Conservation (phyloP, 108 stramenopile genomes). For the Chaetoceros muelleri region DNA sequence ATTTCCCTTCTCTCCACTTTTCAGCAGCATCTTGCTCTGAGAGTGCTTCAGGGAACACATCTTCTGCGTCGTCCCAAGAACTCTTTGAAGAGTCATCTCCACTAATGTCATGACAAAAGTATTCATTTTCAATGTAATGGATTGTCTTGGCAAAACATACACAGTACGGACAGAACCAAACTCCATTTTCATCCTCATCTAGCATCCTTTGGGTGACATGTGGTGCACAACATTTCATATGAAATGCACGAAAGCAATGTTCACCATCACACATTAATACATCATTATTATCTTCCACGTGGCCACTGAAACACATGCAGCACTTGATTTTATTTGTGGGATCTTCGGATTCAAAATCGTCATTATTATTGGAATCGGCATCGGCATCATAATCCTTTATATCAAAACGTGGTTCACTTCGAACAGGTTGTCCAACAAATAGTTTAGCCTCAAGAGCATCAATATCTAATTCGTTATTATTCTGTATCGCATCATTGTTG, state of each 20-base stretch:
- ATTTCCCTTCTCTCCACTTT: constrained; percentile 35
- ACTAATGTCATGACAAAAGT: constrained; percentile 10
- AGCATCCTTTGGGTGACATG: constrained; percentile 30
- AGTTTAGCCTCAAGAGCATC: not conserved
- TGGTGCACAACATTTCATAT: constrained; percentile 70
- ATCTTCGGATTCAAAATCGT: constrained; percentile 41
- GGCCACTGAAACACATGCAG: constrained; percentile 44
- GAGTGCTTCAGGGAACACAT: constrained; percentile 70
- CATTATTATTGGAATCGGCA: constrained; percentile 17
- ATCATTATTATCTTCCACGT: constrained; percentile 36
- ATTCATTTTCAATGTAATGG: not conserved
- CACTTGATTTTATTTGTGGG: constrained; percentile 63
- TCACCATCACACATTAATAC: constrained; percentile 41
- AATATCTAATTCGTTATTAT: too few species aligned
- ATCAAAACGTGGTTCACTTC: not conserved
- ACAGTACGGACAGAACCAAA: constrained; percentile 84
- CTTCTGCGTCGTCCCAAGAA: constrained; percentile 53
- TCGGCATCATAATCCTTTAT: not conserved
- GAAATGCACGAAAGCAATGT: constrained; percentile 69
- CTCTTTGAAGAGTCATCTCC: constrained; percentile 12
- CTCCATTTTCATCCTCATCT: constrained; percentile 40
- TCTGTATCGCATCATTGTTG: too few species aligned
- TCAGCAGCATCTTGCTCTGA: constrained; percentile 37
- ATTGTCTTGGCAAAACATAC: constrained; percentile 16
- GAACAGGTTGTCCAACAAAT: not conserved